A percentile compares a stretch with the other conserved stretches of the same genome.
Conservation (phyloP, 305 asterid species). For the Stenogyne calaminthoides region DNA sequence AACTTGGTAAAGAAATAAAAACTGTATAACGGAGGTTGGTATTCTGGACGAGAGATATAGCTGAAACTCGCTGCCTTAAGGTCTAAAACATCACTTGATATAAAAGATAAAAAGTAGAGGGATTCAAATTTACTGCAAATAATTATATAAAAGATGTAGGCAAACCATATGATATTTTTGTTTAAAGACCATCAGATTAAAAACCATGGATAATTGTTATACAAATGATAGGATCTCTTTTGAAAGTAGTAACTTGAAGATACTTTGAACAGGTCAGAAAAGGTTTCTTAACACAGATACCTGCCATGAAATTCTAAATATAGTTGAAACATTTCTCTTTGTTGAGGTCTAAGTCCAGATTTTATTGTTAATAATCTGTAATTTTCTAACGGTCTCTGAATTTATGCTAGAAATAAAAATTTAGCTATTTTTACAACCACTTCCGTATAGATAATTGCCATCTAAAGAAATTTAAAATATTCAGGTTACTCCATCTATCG, state of each 20-base stretch:
- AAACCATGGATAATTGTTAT: background rate
- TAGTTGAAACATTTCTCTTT: background rate
- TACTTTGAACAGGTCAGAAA: background rate
- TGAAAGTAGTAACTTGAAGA: background rate
- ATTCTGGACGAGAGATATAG: background rate
- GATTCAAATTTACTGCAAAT: background rate
- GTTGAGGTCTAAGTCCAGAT: background rate
- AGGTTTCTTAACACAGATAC: background rate
- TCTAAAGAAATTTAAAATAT: background rate
- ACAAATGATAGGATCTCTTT: background rate
- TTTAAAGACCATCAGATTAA: background rate
- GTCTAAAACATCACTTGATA: background rate
- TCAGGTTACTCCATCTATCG: conserved; percentile 94
- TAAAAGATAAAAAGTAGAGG: background rate
- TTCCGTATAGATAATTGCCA: background rate
- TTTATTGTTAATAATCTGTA: background rate
- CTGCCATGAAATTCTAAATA: background rate
- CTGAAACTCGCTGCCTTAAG: background rate
- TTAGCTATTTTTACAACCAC: background rate
- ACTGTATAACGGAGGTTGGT: background rate
- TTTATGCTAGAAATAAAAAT: background rate
- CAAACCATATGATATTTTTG: background rate
- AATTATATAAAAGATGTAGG: background rate
- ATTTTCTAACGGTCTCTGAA: conserved; percentile 9
- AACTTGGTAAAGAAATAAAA: background rate